Evolutionary conservation across 2,329 filamentous ascomycete genomes (phyloP).

Genomic region (Claviceps purpurea): DNA sequence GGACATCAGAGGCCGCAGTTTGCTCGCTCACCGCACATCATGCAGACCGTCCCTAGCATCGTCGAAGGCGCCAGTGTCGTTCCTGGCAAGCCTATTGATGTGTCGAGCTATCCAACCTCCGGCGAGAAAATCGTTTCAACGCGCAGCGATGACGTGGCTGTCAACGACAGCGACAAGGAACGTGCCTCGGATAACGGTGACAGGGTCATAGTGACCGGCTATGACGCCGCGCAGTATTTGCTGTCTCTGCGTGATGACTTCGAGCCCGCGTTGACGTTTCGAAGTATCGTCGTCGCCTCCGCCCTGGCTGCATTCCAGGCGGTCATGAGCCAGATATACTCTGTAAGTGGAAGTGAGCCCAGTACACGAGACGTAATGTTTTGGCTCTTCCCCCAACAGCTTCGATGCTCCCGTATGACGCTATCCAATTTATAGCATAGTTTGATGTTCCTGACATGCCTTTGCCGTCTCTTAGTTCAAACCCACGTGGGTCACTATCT

Average conservation of each 20-base stretch:
- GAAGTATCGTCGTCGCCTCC: constrained; percentile 36
- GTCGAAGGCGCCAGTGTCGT: too few species aligned
- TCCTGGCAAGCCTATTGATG: too few species aligned
- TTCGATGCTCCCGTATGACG: neutral
- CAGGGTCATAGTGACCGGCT: constrained; percentile 35
- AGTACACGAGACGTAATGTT: too few species aligned
- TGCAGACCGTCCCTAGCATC: too few species aligned
- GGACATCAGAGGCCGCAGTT: too few species aligned
- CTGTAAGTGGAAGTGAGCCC: constrained; percentile 16
- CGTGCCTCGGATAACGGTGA: constrained; percentile 23
- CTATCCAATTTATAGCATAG: too few species aligned
- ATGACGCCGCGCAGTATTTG: constrained; percentile 34
- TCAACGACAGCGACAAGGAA: constrained; percentile 13
- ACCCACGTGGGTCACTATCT: constrained; percentile 33
- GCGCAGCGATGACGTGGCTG: neutral
- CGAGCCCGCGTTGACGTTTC: constrained; percentile 37
- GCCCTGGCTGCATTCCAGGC: constrained; percentile 38
- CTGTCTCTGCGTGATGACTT: constrained; percentile 39
- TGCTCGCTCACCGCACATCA: too few species aligned
- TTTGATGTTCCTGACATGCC: neutral
- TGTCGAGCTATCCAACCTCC: too few species aligned
- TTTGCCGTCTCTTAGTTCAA: constrained; percentile 28
- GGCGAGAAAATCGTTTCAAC: neutral
- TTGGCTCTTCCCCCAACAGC: neutral
- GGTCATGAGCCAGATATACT: constrained; percentile 42